Evolutionary conservation across 331 rosid genomes (phyloP), one percentile per base, ranked within the genome.

Genomic region (Rhamnella rubrinervis): DNA sequence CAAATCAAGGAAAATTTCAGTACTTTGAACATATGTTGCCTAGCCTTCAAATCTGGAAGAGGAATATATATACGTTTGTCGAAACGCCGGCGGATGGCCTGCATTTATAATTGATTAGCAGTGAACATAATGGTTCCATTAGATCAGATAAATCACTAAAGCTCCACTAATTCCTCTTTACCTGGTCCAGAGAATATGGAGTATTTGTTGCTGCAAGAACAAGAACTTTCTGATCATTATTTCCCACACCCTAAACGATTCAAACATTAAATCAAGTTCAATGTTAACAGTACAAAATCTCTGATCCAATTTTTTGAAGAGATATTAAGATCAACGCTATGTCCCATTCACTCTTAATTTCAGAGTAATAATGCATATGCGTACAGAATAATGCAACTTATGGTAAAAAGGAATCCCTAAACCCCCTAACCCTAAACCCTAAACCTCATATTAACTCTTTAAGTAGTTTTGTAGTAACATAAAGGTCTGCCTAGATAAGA

Each of bases 151-250:
- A 62, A 53, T 61, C 57, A 68, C 26, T 3, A 53, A 23, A 65
- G 66, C 59, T 63, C 47, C 51, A 57, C 28, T 21, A 14, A 13
- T 68, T 39, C 38, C 49, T 7, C 14, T 78, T 82, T 75, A 87
- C 99, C 97, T 95, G 97, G 79, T 95, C 99, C 59, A 95, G 72
- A 63, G 99, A 93, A 81, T 91, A 95, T 10, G 99, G 99, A n/a
- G 99, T 92, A 81, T 91, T 95, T 78, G 99, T 91, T 60, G 99
- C 93, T 49, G 97, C 97, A 72, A 95, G 97, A 80, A 95, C 97
- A 63, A 95, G 96, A 83, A 95, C 96, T 81, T 95, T 95, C 83
- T 95, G 88, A 67, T 95, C 99, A 80, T 83, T 89, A 88, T 83
- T 50, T 70, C 96, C 97, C 23, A 95, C 96, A 82, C 97, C 99